Base-by-base conservation (phyloP, 164 flowering plant species). In the Hamamelis virginiana region DNA sequence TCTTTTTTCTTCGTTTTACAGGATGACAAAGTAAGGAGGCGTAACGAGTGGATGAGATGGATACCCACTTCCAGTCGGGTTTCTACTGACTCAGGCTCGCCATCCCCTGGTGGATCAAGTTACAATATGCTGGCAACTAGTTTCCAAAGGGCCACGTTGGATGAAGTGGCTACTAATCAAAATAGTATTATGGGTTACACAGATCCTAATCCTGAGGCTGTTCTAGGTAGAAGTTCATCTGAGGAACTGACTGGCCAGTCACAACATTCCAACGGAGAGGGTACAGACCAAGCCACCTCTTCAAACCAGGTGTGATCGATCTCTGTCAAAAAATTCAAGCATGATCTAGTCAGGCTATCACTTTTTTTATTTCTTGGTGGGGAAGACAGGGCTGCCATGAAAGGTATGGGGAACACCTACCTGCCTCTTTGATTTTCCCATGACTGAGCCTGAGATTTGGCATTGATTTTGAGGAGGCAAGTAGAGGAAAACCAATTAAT, bases 11-110 rank as follows among this genome's bases (percentile, higher is more conserved):
- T 51, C 41, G 5, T n/a, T 70, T 64, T 80, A 72, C 74, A 89
- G 94, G 89, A 76, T 64, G 85, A 87, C 64, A 87, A 79, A 77
- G 60, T 89, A 44, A 84, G 94, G 74, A 84, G 76, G 66, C 85
- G 85, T 14, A 57, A 73, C 62, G 88, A 82, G 28, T 89, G 91
- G 91, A 78, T 51, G 83, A 84, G 72, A 48, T 89, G 87, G 88
- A 65, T 76, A 16, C 61, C 74, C 21, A 44, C 70, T 9, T 69
- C 81, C 46, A 53, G 63, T 56, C 56, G 69, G 66, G 25, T 58
- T 65, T 13, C 71, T 19, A 1, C 78, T n/a, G 72, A 72, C 8
- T 46, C 76, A 15, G 78, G 57, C 15, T 48, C 65, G 9, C 74
- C 13, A 12, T 72, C 79, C 12, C 67, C 80, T 38, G 65, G 62